Evolutionary conservation across 2,329 filamentous ascomycete species (phyloP).

Genomic region (Aspergillus fructus): DNA sequence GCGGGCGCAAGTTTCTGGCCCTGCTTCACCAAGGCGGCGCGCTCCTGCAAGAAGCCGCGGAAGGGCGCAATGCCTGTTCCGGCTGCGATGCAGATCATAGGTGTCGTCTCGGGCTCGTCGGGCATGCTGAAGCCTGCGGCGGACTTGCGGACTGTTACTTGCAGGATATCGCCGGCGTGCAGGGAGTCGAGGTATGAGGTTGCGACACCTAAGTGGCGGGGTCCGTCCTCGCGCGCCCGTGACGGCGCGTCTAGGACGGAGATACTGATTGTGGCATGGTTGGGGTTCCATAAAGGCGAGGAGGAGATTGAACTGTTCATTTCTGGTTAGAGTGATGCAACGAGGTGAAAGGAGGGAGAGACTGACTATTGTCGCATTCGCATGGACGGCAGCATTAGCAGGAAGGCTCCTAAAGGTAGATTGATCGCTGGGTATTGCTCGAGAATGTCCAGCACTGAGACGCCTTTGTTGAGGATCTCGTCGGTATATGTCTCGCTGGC

Average conservation of each 20-base stretch:
- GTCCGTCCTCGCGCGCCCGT: constrained; percentile 33
- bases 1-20: constrained; percentile 30
- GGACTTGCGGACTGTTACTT: constrained; percentile 34
- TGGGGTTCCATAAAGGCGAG: constrained; percentile 61
- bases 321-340: not conserved
- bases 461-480: constrained; percentile 55
- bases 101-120: constrained; percentile 27
- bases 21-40: constrained; percentile 43
- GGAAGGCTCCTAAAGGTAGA: constrained; percentile 65
- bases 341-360: too few relatives aligned
- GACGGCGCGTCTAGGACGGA: constrained; percentile 61
- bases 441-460: constrained; percentile 63
- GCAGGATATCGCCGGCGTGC: constrained; percentile 29
- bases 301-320: constrained; percentile 64
- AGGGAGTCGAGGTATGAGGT: constrained; percentile 59
- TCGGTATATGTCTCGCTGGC: constrained; percentile 44
- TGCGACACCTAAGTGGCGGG: constrained; percentile 57
- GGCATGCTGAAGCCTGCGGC: constrained; percentile 40
- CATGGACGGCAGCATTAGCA: constrained; percentile 74
- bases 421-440: constrained; percentile 61
- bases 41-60: constrained; percentile 63
- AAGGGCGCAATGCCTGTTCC: constrained; percentile 61
- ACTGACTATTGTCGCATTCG: constrained; percentile 66
- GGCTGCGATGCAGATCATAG: constrained; percentile 41
- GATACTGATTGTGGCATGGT: constrained; percentile 65